Percentiles rank a stretch among this genome's conserved stretches.
Evolutionary conservation across 2,329 filamentous ascomycete species (phyloP).

Genomic region (Rhinocladiella similis): DNA sequence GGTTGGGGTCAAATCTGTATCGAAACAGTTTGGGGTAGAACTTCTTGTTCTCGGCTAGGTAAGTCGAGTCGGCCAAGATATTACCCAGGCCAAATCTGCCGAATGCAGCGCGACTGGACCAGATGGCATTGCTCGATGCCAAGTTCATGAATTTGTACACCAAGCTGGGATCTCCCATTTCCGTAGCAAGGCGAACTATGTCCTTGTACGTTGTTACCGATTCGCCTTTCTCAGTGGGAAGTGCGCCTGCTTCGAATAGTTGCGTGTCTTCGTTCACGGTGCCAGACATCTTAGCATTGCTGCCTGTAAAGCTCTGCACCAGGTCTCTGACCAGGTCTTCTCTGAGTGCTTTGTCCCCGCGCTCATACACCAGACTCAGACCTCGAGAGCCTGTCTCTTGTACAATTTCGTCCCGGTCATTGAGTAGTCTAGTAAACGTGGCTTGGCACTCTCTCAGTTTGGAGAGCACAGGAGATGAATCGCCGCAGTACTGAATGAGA

Average conservation of each 20-base stretch:
- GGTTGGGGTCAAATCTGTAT: slow-evolving; percentile 92
- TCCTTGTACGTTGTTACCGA: slow-evolving; percentile 96
- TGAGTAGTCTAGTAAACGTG: slow-evolving; percentile 83
- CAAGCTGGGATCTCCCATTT: slow-evolving; percentile 93
- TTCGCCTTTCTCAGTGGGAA: slow-evolving; percentile 85
- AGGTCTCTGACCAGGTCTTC: slow-evolving; percentile 83
- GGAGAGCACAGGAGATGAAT: slow-evolving; percentile 67
- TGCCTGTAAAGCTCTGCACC: slow-evolving; percentile 83
- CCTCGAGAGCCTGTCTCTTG: slow-evolving; percentile 94
- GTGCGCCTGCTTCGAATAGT: slow-evolving; percentile 84
- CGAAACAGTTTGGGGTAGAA: slow-evolving; percentile 93
- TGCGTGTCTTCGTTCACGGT: slow-evolving; percentile 90
- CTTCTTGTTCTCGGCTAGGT: slow-evolving; percentile 79
- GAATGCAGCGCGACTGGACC: slow-evolving; percentile 96
- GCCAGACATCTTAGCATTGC: slow-evolving; percentile 65
- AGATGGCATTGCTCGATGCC: slow-evolving; percentile 92
- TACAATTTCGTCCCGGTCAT: slow-evolving; percentile 87
- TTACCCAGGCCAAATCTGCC: slow-evolving; percentile 89
- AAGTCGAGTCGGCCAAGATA: slow-evolving; percentile 82
- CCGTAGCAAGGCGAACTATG: slow-evolving; percentile 91
- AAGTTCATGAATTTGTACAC: slow-evolving; percentile 99
- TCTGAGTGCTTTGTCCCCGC: slow-evolving; percentile 77
- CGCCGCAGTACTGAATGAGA: slow-evolving; percentile 84
- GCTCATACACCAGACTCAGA: slow-evolving; percentile 89
- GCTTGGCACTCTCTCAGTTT: slow-evolving; percentile 77